phyloP scores from a whole-genome alignment of 2,329 filamentous ascomycete species.

The Myriosclerotinia scirpicola region DNA sequence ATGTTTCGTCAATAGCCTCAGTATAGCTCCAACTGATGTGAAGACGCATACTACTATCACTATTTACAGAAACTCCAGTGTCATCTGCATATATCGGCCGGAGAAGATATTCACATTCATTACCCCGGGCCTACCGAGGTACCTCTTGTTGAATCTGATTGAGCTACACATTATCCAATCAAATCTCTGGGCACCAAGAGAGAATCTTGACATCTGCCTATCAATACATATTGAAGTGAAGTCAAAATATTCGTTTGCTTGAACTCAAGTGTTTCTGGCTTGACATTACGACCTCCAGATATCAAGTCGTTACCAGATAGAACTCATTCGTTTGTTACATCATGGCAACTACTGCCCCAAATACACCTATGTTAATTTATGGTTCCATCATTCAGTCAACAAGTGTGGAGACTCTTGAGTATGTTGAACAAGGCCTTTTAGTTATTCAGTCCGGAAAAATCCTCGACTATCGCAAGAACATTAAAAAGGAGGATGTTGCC shows the following conservation, averaged over 20 bases:
- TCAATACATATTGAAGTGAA: not conserved
- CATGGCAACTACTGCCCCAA: constrained; percentile 14
- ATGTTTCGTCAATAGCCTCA: no score
- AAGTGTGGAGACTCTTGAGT: constrained; percentile 18
- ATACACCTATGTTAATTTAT: constrained; percentile 19
- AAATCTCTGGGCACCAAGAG: not conserved
- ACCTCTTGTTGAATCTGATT: not conserved
- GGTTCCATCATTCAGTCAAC: constrained; percentile 26
- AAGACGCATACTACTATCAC: not conserved
- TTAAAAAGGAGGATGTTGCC: constrained; percentile 3
- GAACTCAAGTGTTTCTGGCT: not conserved
- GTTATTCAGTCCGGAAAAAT: constrained; percentile 24
- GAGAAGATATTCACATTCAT: not conserved
- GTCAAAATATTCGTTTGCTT: not conserved
- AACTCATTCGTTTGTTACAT: not conserved
- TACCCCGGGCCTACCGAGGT: not conserved
- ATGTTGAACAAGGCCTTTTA: constrained; percentile 23
- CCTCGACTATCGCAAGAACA: constrained; percentile 13
- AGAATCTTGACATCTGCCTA: not conserved
- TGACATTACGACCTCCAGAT: not conserved
- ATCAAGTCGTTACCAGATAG: not conserved
- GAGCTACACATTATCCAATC: not conserved
- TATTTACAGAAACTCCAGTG: not conserved
- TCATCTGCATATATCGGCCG: not conserved
- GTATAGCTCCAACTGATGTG: no score